These are phyloP conservation scores for Oryza longistaminata DNA, from an alignment of 176 grass and related monocot genomes.

Conservation along the genomic window DNA sequence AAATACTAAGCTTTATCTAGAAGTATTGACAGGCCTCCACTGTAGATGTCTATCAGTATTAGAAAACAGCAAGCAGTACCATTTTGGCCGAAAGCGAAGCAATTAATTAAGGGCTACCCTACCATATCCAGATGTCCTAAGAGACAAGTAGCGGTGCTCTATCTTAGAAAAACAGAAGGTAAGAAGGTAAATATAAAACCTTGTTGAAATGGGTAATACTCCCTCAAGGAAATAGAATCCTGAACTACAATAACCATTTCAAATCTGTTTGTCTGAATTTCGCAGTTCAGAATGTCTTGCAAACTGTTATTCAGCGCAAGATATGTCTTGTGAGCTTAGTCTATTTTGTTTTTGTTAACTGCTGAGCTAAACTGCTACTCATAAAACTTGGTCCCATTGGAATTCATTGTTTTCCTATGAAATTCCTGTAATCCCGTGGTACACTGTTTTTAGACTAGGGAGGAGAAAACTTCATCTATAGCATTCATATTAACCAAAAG, in stretches of 20 bases:
- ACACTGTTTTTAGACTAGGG: neutral
- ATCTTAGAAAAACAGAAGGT: neutral
- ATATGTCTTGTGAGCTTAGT: neutral
- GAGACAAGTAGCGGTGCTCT: neutral
- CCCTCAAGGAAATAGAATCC: neutral
- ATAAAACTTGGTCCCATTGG: neutral
- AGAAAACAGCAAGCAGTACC: neutral
- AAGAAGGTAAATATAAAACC: neutral
- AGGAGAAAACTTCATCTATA: neutral
- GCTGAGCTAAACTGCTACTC: neutral
- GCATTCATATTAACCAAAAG: neutral
- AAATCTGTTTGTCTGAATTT: neutral
- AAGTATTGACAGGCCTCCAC: neutral
- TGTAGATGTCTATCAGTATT: neutral
- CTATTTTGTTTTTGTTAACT: neutral
- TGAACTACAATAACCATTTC: neutral
- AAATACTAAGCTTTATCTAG: neutral
- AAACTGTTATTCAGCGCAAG: neutral
- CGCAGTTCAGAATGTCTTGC: neutral
- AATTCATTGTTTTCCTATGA: neutral
- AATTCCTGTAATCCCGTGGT: neutral
- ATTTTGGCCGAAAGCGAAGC: conserved; percentile 23
- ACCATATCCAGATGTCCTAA: neutral
- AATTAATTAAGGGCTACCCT: neutral
- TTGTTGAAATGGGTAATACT: neutral